phyloP scores from a whole-genome alignment of 1,284 basidiomycete genomes.

The Pterulicium gracile region DNA sequence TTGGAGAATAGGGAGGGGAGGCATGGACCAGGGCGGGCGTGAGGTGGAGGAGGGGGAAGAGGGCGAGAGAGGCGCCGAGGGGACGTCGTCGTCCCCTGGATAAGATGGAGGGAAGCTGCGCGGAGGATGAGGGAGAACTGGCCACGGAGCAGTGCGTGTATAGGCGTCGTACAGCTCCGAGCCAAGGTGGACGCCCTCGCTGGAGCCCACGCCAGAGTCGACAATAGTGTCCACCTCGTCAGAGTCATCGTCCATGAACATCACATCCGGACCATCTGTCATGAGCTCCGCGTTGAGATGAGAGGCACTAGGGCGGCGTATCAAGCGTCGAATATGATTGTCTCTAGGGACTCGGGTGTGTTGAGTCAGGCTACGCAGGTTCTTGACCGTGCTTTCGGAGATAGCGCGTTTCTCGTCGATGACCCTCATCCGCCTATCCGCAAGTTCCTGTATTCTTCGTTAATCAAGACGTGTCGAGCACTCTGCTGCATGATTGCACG shows the following conservation, averaged over 20 bases:
- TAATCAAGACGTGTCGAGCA: background rate
- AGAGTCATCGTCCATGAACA: conserved; percentile 52
- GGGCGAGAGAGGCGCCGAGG: background rate
- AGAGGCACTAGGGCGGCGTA: background rate
- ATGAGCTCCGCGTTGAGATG: background rate
- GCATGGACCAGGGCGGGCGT: background rate
- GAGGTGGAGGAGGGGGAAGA: background rate
- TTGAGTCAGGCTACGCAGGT: conserved; percentile 43
- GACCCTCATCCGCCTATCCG: conserved; percentile 49
- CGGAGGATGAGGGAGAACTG: conserved; percentile 3
- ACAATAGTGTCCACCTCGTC: conserved; percentile 35
- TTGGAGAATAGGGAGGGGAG: background rate
- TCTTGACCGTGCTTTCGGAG: conserved; percentile 50
- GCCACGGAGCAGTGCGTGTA: conserved; percentile 12
- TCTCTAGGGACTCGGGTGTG: conserved; percentile 38
- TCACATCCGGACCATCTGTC: conserved; percentile 34
- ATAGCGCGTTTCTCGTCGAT: conserved; percentile 47
- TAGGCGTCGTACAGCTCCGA: conserved; percentile 47
- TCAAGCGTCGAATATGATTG: conserved; percentile 8
- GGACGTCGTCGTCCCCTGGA: background rate
- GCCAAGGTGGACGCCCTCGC: conserved; percentile 45
- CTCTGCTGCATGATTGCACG: background rate
- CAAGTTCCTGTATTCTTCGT: conserved; percentile 42
- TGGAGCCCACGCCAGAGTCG: conserved; percentile 19
- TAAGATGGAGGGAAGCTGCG: conserved; percentile 5